A percentile compares a stretch with the other conserved stretches of the same genome.
Evolutionary conservation across 805 yeast species (phyloP).

Genomic region (Starmerella riodocensis): DNA sequence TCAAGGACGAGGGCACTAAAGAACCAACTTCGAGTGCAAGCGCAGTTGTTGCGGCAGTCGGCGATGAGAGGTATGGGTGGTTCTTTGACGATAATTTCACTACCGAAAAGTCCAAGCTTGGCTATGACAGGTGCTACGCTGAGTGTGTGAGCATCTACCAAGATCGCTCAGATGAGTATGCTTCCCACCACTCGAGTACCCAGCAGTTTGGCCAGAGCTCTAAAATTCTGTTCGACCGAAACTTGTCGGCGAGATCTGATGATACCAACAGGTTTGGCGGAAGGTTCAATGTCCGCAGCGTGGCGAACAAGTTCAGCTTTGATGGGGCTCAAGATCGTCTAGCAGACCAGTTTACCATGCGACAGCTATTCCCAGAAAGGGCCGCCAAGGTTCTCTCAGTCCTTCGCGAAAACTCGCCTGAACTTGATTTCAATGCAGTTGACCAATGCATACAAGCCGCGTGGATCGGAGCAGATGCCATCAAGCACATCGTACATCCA

Average conservation of each 20-base stretch:
- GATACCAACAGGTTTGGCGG: too few species aligned
- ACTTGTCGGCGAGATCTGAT: too few species aligned
- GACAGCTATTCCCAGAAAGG: conserved; percentile 4
- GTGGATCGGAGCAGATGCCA: conserved; percentile 20
- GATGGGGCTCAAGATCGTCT: neutral
- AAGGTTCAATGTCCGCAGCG: too few species aligned
- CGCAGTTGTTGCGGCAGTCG: conserved; percentile 1
- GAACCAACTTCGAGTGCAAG: neutral
- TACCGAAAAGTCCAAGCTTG: conserved; percentile 18
- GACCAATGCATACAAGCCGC: conserved; percentile 14
- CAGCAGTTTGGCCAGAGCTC: too few species aligned
- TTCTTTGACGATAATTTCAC: conserved; percentile 22
- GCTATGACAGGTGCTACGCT: conserved; percentile 23
- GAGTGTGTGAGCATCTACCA: conserved; percentile 11
- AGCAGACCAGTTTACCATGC: neutral
- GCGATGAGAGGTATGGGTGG: conserved; percentile 21
- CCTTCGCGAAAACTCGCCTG: neutral
- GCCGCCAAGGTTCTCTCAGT: conserved; percentile 3
- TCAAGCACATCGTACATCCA: conserved; percentile 22
- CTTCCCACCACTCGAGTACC: too few species aligned
- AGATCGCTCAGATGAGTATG: conserved; percentile 6
- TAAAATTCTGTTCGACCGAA: too few species aligned
- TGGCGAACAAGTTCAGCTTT: neutral
- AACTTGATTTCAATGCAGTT: neutral
- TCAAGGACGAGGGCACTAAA: neutral